Evolutionary conservation across 805 yeast species (phyloP).

Genomic region (Kodamaea sagamina): DNA sequence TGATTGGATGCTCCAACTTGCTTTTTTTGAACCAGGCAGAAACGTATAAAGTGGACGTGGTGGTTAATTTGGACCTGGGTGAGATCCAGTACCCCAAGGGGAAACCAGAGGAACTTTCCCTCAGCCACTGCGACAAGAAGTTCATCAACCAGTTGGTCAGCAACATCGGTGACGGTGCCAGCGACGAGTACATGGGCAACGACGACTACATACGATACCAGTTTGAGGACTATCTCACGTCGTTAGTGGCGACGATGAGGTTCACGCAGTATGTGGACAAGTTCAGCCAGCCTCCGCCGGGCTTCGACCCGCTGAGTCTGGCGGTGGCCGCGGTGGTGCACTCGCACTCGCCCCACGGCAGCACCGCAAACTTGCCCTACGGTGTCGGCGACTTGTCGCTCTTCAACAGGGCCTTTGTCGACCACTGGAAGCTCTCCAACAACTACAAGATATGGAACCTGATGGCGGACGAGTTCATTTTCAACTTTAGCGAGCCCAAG

Average conservation of each 20-base stretch:
- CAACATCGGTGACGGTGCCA: constrained; percentile 53
- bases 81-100: constrained; percentile 44
- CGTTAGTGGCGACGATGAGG: constrained; percentile 71
- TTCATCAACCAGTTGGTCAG: constrained; percentile 64
- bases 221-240: constrained; percentile 87
- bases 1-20: constrained; percentile 88
- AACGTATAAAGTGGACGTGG: constrained; percentile 61
- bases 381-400: constrained; percentile 31
- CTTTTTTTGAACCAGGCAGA: constrained; percentile 66
- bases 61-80: constrained; percentile 69
- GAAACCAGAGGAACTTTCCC: constrained; percentile 31
- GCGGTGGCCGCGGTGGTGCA: constrained; percentile 8
- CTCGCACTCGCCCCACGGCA: not conserved
- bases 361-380: constrained; percentile 4
- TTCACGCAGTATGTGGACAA: constrained; percentile 57
- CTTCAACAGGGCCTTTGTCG: constrained; percentile 37
- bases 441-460: constrained; percentile 43
- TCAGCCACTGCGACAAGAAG: constrained; percentile 58
- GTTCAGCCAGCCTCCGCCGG: constrained; percentile 44
- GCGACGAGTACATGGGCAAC: constrained; percentile 38
- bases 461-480: constrained; percentile 45
- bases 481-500: constrained; percentile 44
- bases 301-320: constrained; percentile 25
- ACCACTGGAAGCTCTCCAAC: constrained; percentile 34
- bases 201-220: constrained; percentile 87